Conservation (phyloP, 2,329 filamentous ascomycete species). For the Hypoxylon sp. region DNA sequence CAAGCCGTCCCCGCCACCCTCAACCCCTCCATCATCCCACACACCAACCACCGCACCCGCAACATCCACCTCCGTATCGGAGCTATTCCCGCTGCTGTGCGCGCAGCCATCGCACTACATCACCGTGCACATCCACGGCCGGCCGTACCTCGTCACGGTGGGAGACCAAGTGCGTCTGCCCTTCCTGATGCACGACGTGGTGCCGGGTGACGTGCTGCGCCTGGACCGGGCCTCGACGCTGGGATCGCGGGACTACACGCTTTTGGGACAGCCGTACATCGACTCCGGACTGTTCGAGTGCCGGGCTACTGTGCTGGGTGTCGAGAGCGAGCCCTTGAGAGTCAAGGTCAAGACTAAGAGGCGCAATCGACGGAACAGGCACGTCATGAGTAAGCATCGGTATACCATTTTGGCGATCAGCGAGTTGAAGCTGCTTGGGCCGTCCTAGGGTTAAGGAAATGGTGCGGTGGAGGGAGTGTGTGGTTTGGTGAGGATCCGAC, state of each 20-base stretch:
- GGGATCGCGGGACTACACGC: conserved; percentile 90
- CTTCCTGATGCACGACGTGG: conserved; percentile 82
- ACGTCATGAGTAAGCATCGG: conserved; percentile 88
- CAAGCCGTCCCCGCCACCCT: conserved; percentile 26
- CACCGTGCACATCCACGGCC: conserved; percentile 83
- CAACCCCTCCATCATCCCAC: conserved; percentile 11
- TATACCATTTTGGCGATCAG: conserved; percentile 90
- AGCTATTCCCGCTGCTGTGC: conserved; percentile 78
- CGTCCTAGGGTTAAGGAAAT: conserved; percentile 23
- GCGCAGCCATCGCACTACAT: conserved; percentile 84
- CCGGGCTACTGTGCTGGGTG: conserved; percentile 85
- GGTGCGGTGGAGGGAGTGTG: conserved; percentile 1
- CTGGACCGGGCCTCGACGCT: conserved; percentile 87
- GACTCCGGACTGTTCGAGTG: conserved; percentile 89
- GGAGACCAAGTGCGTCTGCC: conserved; percentile 84
- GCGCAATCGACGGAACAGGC: conserved; percentile 79
- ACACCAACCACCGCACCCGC: conserved; percentile 56
- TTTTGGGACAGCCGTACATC: conserved; percentile 85
- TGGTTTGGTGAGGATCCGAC: background rate
- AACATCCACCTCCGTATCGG: conserved; percentile 63
- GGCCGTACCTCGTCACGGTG: conserved; percentile 82
- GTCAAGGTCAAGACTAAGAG: conserved; percentile 86
- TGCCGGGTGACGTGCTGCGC: conserved; percentile 86
- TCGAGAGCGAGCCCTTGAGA: conserved; percentile 84
- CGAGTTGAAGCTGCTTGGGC: conserved; percentile 75